Base-by-base conservation (phyloP, 164 flowering plant genomes). In the Euptelea pleiosperma region DNA sequence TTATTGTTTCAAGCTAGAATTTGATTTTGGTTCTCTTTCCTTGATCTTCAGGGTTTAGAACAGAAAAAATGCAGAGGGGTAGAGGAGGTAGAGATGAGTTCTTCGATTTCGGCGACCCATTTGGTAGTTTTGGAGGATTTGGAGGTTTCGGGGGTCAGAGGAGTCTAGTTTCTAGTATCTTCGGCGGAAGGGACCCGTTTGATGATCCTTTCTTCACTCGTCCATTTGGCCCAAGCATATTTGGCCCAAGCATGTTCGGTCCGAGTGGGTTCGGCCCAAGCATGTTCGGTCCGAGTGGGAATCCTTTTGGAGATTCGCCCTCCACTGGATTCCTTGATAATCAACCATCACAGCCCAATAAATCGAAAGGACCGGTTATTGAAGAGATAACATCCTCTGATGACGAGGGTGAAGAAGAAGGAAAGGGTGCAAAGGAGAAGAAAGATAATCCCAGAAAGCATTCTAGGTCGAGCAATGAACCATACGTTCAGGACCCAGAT, bases 191-290 rank as follows among this genome's bases (percentile, higher is more conserved):
- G 46, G 84, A 86, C 58, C 92, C 92, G 1, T 90, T 93, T 58
- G 87, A 83, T 67, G 91, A 87, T 31, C 97, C 97, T 58, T 89
- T 93, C 68, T 89, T 92, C 56, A 76, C 76, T 63, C 77, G 75
- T 3, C 91, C 96, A 15, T 75, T 80, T 11, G 70, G 73, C 14
- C 28, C 61, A 12, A 43, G 64, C 47, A 45, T 46, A 48, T 37
- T 59, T 47, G 64, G 69, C 8, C 31, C 57, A 1, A 68, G 69
- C 67, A 50, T 78, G 68, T 75, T 74, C 35, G 79, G 67, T 1
- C 29, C 71, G 0, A 55, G 71, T 62, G 67, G 53, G 58, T 63
- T 68, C n/a, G 63, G 60, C 57, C 52, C 66, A 12, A 30, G 54
- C 52, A 62, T 62, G 60, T 62, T 70, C 21, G 61, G 56, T 58